A percentile compares a stretch with the other conserved stretches of the same genome.
Conservation (phyloP, 176 grass and related monocot species). For the Lolium multiflorum region DNA sequence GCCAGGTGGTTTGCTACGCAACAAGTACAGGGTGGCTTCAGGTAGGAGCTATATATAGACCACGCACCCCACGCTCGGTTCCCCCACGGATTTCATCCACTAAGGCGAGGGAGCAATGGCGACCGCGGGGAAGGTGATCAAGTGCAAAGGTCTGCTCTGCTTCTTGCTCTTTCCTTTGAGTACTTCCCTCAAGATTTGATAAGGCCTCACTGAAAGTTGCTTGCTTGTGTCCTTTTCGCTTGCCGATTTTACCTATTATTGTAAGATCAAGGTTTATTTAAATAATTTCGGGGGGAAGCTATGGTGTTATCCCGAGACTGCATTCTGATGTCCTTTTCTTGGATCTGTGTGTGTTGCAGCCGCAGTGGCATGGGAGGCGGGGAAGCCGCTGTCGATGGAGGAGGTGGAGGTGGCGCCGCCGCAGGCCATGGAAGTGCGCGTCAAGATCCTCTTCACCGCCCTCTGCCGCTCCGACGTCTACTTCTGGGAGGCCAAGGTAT, state of each 20-base stretch:
- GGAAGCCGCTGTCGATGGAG: conserved; percentile 77
- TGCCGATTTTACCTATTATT: neutral
- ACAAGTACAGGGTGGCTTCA: conserved; percentile 1
- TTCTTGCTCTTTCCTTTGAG: too few species aligned
- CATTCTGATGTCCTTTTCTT: neutral
- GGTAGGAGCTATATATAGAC: conserved; percentile 39
- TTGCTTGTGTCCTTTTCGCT: neutral
- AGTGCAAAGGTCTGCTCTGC: too few species aligned
- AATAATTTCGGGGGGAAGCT: neutral
- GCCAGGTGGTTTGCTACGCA: conserved; percentile 48
- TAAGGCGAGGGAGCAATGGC: neutral
- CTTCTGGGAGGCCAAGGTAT: conserved; percentile 98
- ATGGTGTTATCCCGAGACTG: neutral
- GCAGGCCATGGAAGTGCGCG: conserved; percentile 14
- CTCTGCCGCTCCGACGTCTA: conserved; percentile 92
- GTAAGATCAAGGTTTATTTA: too few species aligned
- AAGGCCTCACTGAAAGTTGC: too few species aligned
- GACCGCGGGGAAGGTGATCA: too few species aligned
- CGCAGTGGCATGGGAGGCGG: conserved; percentile 86
- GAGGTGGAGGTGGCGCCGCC: conserved; percentile 23
- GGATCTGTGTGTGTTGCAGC: conserved; percentile 48
- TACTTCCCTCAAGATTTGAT: too few species aligned
- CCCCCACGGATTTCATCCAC: neutral
- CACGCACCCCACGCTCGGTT: neutral
- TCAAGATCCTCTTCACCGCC: conserved; percentile 77